Conservation (phyloP, 1,284 basidiomycete species). For the Apiotrichum gamsii region DNA sequence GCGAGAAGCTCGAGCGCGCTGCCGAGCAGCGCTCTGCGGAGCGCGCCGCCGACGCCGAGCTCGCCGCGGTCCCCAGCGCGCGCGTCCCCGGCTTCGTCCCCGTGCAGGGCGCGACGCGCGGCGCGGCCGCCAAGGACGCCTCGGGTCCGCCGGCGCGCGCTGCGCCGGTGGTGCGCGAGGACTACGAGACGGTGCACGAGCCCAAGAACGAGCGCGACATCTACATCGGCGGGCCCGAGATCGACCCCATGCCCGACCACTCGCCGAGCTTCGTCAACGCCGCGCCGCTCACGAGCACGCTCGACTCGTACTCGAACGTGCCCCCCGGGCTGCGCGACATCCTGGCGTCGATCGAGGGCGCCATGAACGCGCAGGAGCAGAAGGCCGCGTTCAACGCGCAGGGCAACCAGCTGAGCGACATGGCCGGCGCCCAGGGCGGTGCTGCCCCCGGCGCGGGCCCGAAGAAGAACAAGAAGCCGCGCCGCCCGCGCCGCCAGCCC, state of each 20-base stretch:
- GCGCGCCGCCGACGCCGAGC: neutral
- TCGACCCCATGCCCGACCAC: too few relatives aligned
- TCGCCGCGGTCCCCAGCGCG: too few relatives aligned
- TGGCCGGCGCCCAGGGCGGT: conserved; percentile 1
- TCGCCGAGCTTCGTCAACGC: too few relatives aligned
- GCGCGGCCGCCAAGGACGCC: too few relatives aligned
- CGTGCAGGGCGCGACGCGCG: too few relatives aligned
- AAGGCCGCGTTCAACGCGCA: neutral
- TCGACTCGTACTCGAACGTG: conserved; percentile 20
- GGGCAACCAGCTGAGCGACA: conserved; percentile 2
- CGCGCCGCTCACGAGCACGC: conserved; percentile 23
- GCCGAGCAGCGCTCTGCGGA: neutral
- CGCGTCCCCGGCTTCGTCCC: too few relatives aligned
- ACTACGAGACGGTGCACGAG: too few relatives aligned
- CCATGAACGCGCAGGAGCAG: conserved; percentile 4
- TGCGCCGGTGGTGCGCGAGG: too few relatives aligned
- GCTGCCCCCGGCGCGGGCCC: neutral
- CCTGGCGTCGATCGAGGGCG: conserved; percentile 22
- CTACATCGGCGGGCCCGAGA: neutral
- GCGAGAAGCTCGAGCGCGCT: too few relatives aligned
- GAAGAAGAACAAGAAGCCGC: conserved; percentile 12
- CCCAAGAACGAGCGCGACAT: too few relatives aligned
- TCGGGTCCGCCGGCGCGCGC: too few relatives aligned
- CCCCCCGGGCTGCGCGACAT: conserved; percentile 26
- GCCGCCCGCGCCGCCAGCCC: neutral